phyloP scores from a whole-genome alignment of 1,139 yeast species.

The Yamadazyma conglobata region DNA sequence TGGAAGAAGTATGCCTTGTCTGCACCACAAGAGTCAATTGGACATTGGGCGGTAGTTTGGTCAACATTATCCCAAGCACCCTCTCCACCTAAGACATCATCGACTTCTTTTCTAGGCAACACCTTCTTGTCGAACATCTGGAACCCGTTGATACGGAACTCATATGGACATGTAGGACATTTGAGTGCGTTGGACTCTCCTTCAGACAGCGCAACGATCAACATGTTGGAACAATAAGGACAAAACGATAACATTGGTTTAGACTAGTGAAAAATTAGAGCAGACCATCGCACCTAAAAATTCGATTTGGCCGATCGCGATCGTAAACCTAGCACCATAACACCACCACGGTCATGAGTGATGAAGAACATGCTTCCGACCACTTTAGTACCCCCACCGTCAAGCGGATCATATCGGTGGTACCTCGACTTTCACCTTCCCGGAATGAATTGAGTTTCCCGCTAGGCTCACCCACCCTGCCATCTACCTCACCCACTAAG shows the following conservation, averaged over 20 bases:
- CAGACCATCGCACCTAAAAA: too few species aligned
- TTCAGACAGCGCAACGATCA: constrained; percentile 41
- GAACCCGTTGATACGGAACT: constrained; percentile 78
- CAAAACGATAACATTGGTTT: constrained; percentile 91
- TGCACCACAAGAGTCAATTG: constrained; percentile 79
- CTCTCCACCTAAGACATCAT: constrained; percentile 94
- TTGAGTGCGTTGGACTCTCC: constrained; percentile 56
- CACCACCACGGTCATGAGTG: too few species aligned
- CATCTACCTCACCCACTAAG: constrained; percentile 3
- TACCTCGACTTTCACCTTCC: too few species aligned
- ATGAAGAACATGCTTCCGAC: too few species aligned
- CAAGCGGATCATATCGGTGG: too few species aligned
- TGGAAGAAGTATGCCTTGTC: constrained; percentile 96
- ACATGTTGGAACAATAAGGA: constrained; percentile 90
- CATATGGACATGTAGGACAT: constrained; percentile 94
- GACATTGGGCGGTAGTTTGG: constrained; percentile 86
- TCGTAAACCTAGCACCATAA: too few species aligned
- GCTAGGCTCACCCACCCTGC: too few species aligned
- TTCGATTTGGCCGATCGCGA: too few species aligned
- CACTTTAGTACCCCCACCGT: too few species aligned
- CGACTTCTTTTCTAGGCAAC: constrained; percentile 84
- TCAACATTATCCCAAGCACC: constrained; percentile 99
- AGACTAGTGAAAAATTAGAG: constrained; percentile 5
- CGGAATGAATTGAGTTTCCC: too few species aligned
- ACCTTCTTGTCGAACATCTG: constrained; percentile 83